Evolutionary conservation across 768 basidiomycete genomes (phyloP).

Genomic region (Tulasnella calospora): DNA sequence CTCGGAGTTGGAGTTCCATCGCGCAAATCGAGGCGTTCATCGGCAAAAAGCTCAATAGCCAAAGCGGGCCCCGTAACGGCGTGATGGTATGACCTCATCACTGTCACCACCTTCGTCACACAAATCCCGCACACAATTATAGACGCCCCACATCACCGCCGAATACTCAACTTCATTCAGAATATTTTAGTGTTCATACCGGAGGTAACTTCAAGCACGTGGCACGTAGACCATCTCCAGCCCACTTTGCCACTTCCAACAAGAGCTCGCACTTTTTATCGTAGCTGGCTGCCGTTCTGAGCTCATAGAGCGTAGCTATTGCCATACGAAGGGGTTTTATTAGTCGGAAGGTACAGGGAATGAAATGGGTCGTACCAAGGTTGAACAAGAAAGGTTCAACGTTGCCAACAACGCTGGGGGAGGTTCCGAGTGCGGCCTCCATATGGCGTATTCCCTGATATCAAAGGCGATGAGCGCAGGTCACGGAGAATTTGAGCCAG

Average conservation of each 20-base stretch:
- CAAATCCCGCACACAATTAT: neutral
- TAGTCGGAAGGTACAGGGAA: neutral
- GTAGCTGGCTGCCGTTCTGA: constrained; percentile 63
- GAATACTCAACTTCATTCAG: neutral
- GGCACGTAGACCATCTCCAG: constrained; percentile 73
- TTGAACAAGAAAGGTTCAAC: constrained; percentile 85
- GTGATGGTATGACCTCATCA: neutral
- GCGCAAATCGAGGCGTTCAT: neutral
- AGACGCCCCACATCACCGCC: neutral
- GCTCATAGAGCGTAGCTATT: constrained; percentile 75
- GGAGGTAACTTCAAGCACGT: constrained; percentile 63
- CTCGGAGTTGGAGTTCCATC: neutral
- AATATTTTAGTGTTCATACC: neutral
- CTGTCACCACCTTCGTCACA: neutral
- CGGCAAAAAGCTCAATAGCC: neutral
- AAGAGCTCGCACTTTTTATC: constrained; percentile 74
- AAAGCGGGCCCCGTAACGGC: neutral
- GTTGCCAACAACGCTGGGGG: constrained; percentile 65
- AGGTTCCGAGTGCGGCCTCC: constrained; percentile 55
- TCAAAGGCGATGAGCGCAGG: neutral
- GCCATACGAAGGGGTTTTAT: neutral
- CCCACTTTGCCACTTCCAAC: constrained; percentile 76
- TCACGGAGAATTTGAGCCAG: neutral
- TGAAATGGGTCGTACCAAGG: constrained; percentile 52
- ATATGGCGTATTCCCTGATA: constrained; percentile 64